Evolutionary conservation across 2,329 filamentous ascomycete genomes (phyloP).

Genomic region (Aspergillus sp.): DNA sequence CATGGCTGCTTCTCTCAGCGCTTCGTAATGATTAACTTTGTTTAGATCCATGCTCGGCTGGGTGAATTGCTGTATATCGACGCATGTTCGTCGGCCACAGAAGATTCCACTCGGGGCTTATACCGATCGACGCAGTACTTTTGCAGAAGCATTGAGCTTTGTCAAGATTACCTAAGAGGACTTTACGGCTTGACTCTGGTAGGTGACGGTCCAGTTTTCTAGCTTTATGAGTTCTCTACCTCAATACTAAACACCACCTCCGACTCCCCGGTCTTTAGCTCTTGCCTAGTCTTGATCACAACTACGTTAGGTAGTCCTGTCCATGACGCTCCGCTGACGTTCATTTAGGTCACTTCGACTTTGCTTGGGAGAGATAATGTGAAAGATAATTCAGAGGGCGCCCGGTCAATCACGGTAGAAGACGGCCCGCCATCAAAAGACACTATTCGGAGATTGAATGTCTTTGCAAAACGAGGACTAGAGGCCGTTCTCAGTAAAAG

Average conservation of each 20-base stretch:
- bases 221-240: background rate
- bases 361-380: constrained; percentile 22
- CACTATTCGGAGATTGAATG: constrained; percentile 33
- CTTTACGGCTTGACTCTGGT: constrained; percentile 89
- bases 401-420: constrained; percentile 4
- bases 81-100: constrained; percentile 36
- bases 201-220: constrained; percentile 29
- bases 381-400: constrained; percentile 9
- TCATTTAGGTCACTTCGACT: constrained; percentile 28
- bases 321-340: background rate
- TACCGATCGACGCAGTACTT: constrained; percentile 79
- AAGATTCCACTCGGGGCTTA: constrained; percentile 51
- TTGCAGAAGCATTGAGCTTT: constrained; percentile 87
- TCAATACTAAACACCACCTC: background rate
- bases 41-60: constrained; percentile 77
- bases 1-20: background rate
- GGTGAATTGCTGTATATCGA: constrained; percentile 81
- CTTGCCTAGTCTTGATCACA: background rate
- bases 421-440: constrained; percentile 20
- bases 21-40: constrained; percentile 4
- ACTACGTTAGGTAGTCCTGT: background rate
- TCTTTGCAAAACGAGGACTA: constrained; percentile 38
- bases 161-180: constrained; percentile 86
- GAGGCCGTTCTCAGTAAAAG: constrained; percentile 37
- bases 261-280: background rate